Evolutionary conservation across 208 protist genomes (phyloP).

Genomic region (Histomonas meleagridis): DNA sequence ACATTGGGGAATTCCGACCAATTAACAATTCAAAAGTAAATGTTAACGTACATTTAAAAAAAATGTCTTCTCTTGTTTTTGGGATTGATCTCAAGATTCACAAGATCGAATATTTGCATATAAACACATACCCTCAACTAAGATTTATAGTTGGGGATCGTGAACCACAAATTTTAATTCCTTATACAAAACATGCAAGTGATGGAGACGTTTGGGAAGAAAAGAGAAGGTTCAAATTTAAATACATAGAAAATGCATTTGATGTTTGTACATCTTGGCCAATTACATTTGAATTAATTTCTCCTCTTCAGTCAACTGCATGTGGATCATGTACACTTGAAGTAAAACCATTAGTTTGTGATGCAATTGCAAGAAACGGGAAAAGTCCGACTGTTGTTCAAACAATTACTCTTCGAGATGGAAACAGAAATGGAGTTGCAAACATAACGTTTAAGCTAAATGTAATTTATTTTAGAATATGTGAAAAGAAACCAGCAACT

Average conservation of each 20-base stretch:
- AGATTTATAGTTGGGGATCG: background rate
- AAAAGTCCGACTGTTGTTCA: background rate
- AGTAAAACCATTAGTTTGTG: background rate
- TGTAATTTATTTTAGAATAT: too few species aligned
- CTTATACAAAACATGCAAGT: background rate
- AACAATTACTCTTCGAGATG: background rate
- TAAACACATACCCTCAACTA: background rate
- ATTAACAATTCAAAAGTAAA: too few species aligned
- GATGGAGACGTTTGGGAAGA: background rate
- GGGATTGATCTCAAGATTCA: background rate
- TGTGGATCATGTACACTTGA: background rate
- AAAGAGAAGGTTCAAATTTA: background rate
- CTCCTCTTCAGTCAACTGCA: background rate
- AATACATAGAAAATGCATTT: background rate
- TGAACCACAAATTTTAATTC: background rate
- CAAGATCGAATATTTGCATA: background rate
- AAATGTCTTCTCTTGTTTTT: background rate
- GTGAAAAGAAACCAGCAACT: too few species aligned
- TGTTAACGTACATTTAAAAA: too few species aligned
- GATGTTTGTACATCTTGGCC: background rate
- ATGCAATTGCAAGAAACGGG: background rate
- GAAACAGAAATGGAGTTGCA: background rate
- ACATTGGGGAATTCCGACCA: too few species aligned
- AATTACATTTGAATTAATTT: background rate
- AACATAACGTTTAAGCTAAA: background rate